phyloP scores from a whole-genome alignment of 2,329 filamentous ascomycete genomes.

The Gaeumannomyces sp. region DNA sequence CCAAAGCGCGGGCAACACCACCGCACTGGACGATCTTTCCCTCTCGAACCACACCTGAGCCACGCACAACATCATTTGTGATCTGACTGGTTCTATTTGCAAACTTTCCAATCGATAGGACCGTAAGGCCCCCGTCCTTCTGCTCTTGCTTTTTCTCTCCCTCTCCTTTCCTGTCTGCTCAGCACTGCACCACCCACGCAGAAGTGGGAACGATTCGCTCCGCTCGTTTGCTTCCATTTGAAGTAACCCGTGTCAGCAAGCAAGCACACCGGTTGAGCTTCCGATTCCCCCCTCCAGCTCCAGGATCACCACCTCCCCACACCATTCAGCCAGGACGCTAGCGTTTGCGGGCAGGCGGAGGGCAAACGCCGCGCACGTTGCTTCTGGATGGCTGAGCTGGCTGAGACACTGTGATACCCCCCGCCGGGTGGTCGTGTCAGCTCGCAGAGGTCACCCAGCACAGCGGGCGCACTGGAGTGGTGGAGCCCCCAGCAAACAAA shows the following conservation, averaged over 20 bases:
- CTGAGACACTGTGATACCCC: slow-evolving; percentile 2
- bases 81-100: background rate
- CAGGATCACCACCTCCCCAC: background rate
- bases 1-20: background rate
- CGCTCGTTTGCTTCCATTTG: background rate
- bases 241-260: background rate
- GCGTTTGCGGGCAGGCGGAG: background rate
- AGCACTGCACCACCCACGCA: background rate
- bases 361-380: background rate
- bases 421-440: background rate
- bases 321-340: background rate
- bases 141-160: background rate
- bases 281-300: background rate
- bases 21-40: background rate
- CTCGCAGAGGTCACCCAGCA: background rate
- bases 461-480: background rate
- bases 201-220: background rate
- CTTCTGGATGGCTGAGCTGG: slow-evolving; percentile 2
- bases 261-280: background rate
- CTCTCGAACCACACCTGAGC: background rate
- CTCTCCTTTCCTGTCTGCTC: background rate
- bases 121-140: background rate
- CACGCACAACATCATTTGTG: background rate
- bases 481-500: background rate
- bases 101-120: too few relatives aligned